These are phyloP conservation scores for Kodamaea lidongshanica DNA, from an alignment of 805 yeast genomes.

Conservation along the genomic window DNA sequence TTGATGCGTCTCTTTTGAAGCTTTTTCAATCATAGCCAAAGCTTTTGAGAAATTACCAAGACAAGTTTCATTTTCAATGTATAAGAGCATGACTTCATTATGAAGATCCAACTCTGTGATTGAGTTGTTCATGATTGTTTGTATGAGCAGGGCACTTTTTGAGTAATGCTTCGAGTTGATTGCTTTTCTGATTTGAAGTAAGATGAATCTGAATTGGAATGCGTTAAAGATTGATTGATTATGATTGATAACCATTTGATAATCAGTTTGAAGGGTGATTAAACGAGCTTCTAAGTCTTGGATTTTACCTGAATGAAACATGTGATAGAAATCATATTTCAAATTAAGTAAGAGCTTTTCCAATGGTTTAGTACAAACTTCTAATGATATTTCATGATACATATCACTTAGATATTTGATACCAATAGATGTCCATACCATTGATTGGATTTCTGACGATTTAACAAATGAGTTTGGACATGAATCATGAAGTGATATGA, in stretches of 20 bases:
- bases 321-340: conserved; percentile 28
- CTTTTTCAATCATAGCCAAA: conserved; percentile 16
- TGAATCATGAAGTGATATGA: conserved; percentile 45
- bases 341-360: conserved; percentile 37
- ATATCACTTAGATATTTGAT: conserved; percentile 39
- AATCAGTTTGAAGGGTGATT: background rate
- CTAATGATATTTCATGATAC: conserved; percentile 44
- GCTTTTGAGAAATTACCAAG: conserved; percentile 28
- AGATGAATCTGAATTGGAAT: conserved; percentile 34
- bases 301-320: conserved; percentile 1
- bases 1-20: conserved; percentile 12
- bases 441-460: conserved; percentile 39
- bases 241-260: conserved; percentile 1
- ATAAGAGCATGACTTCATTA: conserved; percentile 22
- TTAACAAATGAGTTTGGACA: conserved; percentile 38
- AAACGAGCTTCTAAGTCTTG: conserved; percentile 1
- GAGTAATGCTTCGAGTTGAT: conserved; percentile 34
- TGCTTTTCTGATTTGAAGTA: conserved; percentile 32
- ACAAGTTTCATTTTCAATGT: conserved; percentile 25
- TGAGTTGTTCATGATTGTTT: conserved; percentile 23
- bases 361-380: conserved; percentile 27
- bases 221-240: conserved; percentile 36
- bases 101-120: conserved; percentile 26
- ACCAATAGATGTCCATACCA: conserved; percentile 51
- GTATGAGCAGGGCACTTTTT: conserved; percentile 30